These are phyloP conservation scores for Echeveria elegans DNA, from an alignment of 164 flowering plant species.

Conservation along the genomic window DNA sequence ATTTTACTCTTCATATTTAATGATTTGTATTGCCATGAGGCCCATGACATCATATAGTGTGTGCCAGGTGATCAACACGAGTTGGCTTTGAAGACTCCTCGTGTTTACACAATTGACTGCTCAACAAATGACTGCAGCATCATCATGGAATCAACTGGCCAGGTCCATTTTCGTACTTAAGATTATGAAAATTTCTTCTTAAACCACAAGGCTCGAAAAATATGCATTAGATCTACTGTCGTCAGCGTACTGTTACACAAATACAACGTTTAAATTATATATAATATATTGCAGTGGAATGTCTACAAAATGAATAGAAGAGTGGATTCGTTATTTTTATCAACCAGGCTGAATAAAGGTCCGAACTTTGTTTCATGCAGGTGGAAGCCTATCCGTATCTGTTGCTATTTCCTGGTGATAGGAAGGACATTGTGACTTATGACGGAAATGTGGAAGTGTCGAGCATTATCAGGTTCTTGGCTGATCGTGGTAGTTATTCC, in stretches of 20 bases:
- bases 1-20: neutral
- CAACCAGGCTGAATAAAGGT: neutral
- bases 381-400: slow-evolving; percentile 71
- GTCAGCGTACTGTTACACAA: no score
- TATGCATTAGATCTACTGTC: no score
- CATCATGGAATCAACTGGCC: slow-evolving; percentile 40
- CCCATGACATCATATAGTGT: slow-evolving; percentile 14
- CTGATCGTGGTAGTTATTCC: slow-evolving; percentile 50
- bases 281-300: no score
- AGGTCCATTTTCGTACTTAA: slow-evolving; percentile 37
- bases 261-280: no score
- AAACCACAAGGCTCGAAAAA: no score
- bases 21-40: neutral
- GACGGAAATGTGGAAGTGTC: slow-evolving; percentile 60
- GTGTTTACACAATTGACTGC: slow-evolving; percentile 78
- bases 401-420: slow-evolving; percentile 66
- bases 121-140: slow-evolving; percentile 73
- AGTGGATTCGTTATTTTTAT: no score
- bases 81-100: slow-evolving; percentile 37
- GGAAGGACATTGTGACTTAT: slow-evolving; percentile 41
- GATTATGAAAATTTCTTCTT: neutral
- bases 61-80: slow-evolving; percentile 40
- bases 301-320: no score
- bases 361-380: slow-evolving; percentile 29
- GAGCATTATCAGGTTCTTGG: slow-evolving; percentile 53